Conservation (phyloP, 345 rosid species). For the Melaleuca quinquenervia region DNA sequence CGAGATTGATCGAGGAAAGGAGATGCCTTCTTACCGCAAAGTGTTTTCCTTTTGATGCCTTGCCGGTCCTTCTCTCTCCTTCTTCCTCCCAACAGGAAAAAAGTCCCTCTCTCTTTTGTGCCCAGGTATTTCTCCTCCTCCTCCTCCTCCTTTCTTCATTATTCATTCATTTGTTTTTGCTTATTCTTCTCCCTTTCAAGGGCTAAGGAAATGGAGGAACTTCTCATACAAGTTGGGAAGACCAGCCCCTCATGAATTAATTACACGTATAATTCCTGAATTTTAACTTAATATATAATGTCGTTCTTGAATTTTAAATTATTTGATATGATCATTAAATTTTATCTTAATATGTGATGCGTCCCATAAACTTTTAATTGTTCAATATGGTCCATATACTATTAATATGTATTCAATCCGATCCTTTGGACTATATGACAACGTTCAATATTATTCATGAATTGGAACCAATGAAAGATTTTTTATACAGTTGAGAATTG, state of each 20-base stretch:
- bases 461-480: too few species aligned
- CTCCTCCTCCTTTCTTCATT: neutral
- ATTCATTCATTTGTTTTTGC: neutral
- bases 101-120: neutral
- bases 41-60: neutral
- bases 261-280: too few species aligned
- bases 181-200: neutral
- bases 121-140: neutral
- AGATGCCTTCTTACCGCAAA: slow-evolving; percentile 1
- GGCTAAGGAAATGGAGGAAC: neutral
- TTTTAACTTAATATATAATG: too few species aligned
- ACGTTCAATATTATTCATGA: too few species aligned
- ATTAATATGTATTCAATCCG: too few species aligned
- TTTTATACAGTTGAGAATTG: too few species aligned
- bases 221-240: neutral
- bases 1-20: neutral
- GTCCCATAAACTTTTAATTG: too few species aligned
- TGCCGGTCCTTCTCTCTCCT: neutral
- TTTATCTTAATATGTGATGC: too few species aligned
- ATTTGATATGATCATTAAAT: too few species aligned
- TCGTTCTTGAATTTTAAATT: too few species aligned
- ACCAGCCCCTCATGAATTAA: neutral
- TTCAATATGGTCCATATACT: too few species aligned
- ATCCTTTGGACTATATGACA: too few species aligned
- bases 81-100: neutral